These are phyloP conservation scores for Colletotrichum salicis DNA, from an alignment of 2,329 filamentous ascomycete genomes.

Conservation along the genomic window DNA sequence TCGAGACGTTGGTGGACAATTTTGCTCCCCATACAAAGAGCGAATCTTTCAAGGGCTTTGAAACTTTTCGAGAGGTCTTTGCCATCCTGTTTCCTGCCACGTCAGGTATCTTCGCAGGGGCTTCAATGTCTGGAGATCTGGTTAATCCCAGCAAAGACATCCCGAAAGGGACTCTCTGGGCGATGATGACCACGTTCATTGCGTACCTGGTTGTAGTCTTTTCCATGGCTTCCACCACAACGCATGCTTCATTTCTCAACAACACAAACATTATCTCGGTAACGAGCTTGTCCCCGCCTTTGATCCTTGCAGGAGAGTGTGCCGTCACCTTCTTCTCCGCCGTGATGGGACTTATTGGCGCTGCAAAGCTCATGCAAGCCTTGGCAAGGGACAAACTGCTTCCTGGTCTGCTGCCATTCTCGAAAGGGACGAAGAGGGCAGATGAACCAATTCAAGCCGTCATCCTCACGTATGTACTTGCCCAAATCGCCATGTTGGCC, in stretches of 20 bases:
- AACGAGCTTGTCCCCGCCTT: slow-evolving; percentile 77
- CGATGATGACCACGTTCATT: slow-evolving; percentile 79
- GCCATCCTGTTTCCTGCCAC: slow-evolving; percentile 83
- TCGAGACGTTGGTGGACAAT: slow-evolving; percentile 78
- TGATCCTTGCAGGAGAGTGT: slow-evolving; percentile 85
- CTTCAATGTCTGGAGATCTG: slow-evolving; percentile 90
- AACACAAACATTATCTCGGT: slow-evolving; percentile 85
- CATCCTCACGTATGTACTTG: slow-evolving; percentile 77
- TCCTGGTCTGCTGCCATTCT: slow-evolving; percentile 79
- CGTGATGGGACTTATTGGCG: slow-evolving; percentile 87
- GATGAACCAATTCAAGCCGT: slow-evolving; percentile 85
- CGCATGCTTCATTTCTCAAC: slow-evolving; percentile 76
- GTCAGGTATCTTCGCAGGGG: slow-evolving; percentile 73
- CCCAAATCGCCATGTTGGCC: slow-evolving; percentile 83
- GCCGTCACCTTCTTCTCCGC: slow-evolving; percentile 86
- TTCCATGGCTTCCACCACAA: slow-evolving; percentile 80
- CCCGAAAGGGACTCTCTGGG: slow-evolving; percentile 83
- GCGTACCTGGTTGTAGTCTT: slow-evolving; percentile 81
- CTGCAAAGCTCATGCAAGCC: slow-evolving; percentile 86
- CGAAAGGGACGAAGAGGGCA: slow-evolving; percentile 74
- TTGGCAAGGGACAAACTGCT: slow-evolving; percentile 82
- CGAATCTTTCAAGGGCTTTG: slow-evolving; percentile 69
- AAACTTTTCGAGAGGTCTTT: slow-evolving; percentile 84
- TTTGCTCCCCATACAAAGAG: slow-evolving; percentile 76
- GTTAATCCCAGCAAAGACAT: slow-evolving; percentile 86